Conservation (phyloP, 176 grass and related monocot genomes). For the Aegilops umbellulata region DNA sequence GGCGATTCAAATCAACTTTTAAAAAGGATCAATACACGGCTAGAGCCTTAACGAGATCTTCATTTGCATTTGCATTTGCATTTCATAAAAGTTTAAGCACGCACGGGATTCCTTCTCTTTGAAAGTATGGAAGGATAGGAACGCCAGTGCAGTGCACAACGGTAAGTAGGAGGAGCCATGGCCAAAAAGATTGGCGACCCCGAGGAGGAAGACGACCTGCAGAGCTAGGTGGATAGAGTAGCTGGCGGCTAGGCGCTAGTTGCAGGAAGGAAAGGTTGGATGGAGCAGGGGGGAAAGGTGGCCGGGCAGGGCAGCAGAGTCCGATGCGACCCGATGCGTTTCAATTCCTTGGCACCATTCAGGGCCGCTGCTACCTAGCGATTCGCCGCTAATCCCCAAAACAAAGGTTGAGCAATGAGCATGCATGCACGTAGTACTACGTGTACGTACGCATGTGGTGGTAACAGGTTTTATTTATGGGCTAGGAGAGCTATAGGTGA, state of each 20-base stretch:
- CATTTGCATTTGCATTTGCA: background rate
- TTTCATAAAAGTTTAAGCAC: background rate
- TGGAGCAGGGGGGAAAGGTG: slow-evolving; percentile 25
- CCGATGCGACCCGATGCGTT: slow-evolving; percentile 8
- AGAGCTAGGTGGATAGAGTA: slow-evolving; percentile 7
- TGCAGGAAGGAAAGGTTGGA: slow-evolving; percentile 35
- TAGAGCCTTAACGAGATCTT: background rate
- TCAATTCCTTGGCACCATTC: slow-evolving; percentile 37
- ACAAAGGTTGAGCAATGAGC: background rate
- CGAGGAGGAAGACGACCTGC: slow-evolving; percentile 32
- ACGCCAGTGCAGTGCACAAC: background rate
- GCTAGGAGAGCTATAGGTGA: background rate
- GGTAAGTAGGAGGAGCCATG: slow-evolving; percentile 8
- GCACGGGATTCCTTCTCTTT: background rate
- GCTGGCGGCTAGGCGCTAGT: background rate
- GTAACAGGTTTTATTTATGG: slow-evolving; percentile 13
- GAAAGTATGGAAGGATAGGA: background rate
- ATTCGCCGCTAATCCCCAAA: slow-evolving; percentile 26
- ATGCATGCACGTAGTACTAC: background rate
- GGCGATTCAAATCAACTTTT: background rate
- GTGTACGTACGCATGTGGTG: background rate
- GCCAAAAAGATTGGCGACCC: slow-evolving; percentile 28
- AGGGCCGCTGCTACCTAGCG: background rate
- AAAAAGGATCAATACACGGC: background rate
- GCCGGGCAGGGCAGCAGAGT: background rate